Evolutionary conservation across 495 filamentous ascomycete species (phyloP).

Genomic region (Aspergillus hancockii): DNA sequence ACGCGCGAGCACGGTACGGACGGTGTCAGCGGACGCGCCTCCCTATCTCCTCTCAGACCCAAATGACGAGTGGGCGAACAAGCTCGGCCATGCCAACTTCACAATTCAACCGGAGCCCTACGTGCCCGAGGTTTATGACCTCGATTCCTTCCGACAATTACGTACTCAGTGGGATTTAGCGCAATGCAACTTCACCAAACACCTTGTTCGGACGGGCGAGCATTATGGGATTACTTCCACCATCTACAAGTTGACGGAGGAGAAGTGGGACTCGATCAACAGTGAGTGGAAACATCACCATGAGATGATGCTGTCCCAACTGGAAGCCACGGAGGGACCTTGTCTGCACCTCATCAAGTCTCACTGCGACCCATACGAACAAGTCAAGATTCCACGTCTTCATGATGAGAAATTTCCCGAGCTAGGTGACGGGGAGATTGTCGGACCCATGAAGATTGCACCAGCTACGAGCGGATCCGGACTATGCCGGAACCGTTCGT

Average conservation of each 20-base stretch:
- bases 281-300: constrained; percentile 66
- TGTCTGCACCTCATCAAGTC: constrained; percentile 46
- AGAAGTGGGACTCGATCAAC: constrained; percentile 83
- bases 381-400: constrained; percentile 62
- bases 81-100: constrained; percentile 90
- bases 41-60: constrained; percentile 62
- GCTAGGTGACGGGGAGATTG: constrained; percentile 85
- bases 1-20: constrained; percentile 45
- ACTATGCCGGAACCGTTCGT: constrained; percentile 31
- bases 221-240: constrained; percentile 84
- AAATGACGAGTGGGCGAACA: constrained; percentile 77
- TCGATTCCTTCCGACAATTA: constrained; percentile 64
- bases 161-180: constrained; percentile 80
- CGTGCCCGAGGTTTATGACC: constrained; percentile 56
- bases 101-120: constrained; percentile 85
- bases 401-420: constrained; percentile 81
- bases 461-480: constrained; percentile 34
- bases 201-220: constrained; percentile 80
- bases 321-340: constrained; percentile 34
- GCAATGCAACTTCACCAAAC: constrained; percentile 77
- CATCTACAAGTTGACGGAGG: constrained; percentile 76
- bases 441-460: constrained; percentile 77
- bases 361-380: constrained; percentile 40
- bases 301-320: constrained; percentile 56
- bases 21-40: constrained; percentile 56